Evolutionary conservation across 2,329 filamentous ascomycete species (phyloP).

Genomic region (Orbilia ellipsospora): DNA sequence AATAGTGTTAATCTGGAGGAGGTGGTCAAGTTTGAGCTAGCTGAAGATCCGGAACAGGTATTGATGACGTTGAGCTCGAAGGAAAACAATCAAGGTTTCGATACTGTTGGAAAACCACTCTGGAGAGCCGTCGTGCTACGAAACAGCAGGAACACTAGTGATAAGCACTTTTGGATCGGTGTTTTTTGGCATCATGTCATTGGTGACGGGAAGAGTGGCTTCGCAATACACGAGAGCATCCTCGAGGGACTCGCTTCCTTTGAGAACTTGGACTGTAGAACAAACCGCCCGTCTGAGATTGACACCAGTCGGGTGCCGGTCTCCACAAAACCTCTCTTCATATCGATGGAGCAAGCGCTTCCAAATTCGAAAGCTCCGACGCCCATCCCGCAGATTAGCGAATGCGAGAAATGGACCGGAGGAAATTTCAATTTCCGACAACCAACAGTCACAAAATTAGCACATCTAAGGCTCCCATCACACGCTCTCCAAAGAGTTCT

Average conservation of each 20-base stretch:
- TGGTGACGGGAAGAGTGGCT: slow-evolving; percentile 34
- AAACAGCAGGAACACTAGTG: slow-evolving; percentile 1
- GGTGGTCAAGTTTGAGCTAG: slow-evolving; percentile 19
- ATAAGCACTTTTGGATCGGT: slow-evolving; percentile 21
- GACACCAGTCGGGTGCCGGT: slow-evolving; percentile 9
- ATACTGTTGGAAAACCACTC: slow-evolving; percentile 11
- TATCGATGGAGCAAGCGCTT: slow-evolving; percentile 33
- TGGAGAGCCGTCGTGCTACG: slow-evolving; percentile 41
- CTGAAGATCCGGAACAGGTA: slow-evolving; percentile 4
- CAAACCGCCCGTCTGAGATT: slow-evolving; percentile 16
- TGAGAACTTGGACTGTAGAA: slow-evolving; percentile 31
- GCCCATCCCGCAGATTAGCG: background rate
- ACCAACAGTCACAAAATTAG: slow-evolving; percentile 28
- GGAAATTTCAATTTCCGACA: slow-evolving; percentile 18
- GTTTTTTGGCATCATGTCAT: slow-evolving; percentile 49
- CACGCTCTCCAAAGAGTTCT: slow-evolving; percentile 12
- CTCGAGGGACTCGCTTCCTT: slow-evolving; percentile 30
- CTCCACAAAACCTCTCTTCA: slow-evolving; percentile 32
- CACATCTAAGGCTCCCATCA: slow-evolving; percentile 29
- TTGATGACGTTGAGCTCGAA: slow-evolving; percentile 19
- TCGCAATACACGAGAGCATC: slow-evolving; percentile 30
- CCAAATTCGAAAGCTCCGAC: slow-evolving; percentile 15
- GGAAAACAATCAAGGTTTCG: slow-evolving; percentile 37
- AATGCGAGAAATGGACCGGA: slow-evolving; percentile 42
- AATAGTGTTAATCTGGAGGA: slow-evolving; percentile 26